Evolutionary conservation across 1,139 yeast genomes (phyloP), one percentile per base, ranked within the genome.

Genomic region (Yamadazyma membranifaciens): DNA sequence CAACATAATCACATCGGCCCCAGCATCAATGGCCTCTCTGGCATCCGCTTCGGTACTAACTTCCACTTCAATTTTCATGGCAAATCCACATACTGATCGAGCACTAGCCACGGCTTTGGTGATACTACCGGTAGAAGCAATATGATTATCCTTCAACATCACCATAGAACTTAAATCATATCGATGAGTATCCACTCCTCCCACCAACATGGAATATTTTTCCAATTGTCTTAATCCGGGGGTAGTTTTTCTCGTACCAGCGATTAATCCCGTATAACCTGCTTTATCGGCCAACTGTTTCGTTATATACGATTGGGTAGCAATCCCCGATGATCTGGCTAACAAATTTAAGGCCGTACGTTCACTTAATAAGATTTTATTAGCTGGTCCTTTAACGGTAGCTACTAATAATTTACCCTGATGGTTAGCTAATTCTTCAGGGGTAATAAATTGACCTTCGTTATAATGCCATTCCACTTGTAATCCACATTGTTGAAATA

Each of bases 211-310:
- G 31, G 96, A 84, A 62, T 91, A 91, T 60, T 91, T 91, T 57
- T 92, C 98, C 43, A 91, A 67, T 33, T 81, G 71, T 54, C 98
- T 78, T 49, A 91, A 75, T 0, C 98, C 98, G 0, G 98, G 98
- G 0, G 98, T 91, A n/a, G 97, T 91, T 62, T 91, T 91, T 56
- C 98, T 79, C 1, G 98, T 91, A n/a, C 98, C 98, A 0, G 98
- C 97, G 58, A 91, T 87, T 28, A 83, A 73, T 0, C 97, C 98
- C 2, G 67, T 68, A 59, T 82, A 91, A 0, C 95, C 95, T n/a
- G 78, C 67, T 33, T 76, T 65, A 45, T 80, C 76, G 0, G 96
- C 96, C 43, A 80, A 63, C 14, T 67, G 57, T 41, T 82, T 68
- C 10, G 91, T 76, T 25, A 68, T 64, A 40, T 69, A 65, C 1